Conservation (phyloP, 768 basidiomycete species). For the Hericium erinaceus region DNA sequence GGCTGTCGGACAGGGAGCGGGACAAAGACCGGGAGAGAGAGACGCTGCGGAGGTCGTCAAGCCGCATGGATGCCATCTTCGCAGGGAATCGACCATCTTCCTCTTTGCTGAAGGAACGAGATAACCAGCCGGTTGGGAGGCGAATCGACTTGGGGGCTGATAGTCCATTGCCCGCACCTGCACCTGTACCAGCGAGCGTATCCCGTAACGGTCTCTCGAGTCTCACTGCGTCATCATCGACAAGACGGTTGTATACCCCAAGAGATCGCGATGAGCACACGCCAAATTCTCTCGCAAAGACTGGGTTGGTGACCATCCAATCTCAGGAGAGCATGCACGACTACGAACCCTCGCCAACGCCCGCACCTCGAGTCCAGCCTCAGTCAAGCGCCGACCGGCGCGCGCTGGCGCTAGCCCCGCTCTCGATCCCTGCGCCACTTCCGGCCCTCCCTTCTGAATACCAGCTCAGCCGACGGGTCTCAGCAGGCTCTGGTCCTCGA, state of each 20-base stretch:
- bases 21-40: not conserved
- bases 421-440: constrained; percentile 50
- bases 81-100: constrained; percentile 15
- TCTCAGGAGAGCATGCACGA: constrained; percentile 24
- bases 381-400: constrained; percentile 25
- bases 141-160: not conserved
- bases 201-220: constrained; percentile 15
- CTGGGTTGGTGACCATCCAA: constrained; percentile 13
- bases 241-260: constrained; percentile 48
- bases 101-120: constrained; percentile 23
- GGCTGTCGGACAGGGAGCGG: constrained; percentile 6
- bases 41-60: constrained; percentile 12
- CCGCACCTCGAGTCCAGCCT: constrained; percentile 25
- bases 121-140: not conserved
- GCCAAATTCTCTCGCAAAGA: constrained; percentile 15
- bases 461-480: constrained; percentile 17
- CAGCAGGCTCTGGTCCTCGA: constrained; percentile 23
- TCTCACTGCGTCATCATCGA: constrained; percentile 17
- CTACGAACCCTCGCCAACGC: constrained; percentile 40
- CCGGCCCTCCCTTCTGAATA: constrained; percentile 54
- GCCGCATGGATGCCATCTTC: constrained; percentile 14
- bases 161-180: constrained; percentile 6
- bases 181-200: not conserved
- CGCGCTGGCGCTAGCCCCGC: constrained; percentile 35
- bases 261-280: constrained; percentile 43